A percentile compares a stretch with the other conserved stretches of the same genome.
phyloP scores from a whole-genome alignment of 306 rosid species.

The Quillaja saponaria region DNA sequence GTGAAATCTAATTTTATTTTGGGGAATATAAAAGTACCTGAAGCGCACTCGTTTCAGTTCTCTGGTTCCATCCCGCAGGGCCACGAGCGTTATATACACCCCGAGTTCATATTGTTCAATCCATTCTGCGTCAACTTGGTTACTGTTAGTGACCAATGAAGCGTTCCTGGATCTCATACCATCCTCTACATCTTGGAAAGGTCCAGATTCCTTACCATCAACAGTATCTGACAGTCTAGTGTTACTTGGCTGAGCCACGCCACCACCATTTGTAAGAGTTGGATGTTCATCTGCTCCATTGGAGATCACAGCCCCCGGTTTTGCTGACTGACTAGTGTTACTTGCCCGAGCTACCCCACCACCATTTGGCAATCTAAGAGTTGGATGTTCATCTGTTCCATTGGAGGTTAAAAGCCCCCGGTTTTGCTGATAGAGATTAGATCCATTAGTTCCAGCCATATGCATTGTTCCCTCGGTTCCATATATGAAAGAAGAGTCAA shows the following conservation, averaged over 20 bases:
- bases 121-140: constrained; percentile 91
- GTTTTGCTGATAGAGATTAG: constrained; percentile 41
- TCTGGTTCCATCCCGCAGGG: constrained; percentile 80
- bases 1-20: background rate
- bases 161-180: constrained; percentile 51
- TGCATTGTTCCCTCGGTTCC: constrained; percentile 42
- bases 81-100: constrained; percentile 94
- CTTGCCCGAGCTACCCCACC: constrained; percentile 44
- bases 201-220: constrained; percentile 65
- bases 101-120: constrained; percentile 96
- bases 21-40: constrained; percentile 51
- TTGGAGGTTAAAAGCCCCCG: constrained; percentile 41
- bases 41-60: constrained; percentile 97
- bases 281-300: constrained; percentile 44
- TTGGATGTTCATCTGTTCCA: constrained; percentile 40
- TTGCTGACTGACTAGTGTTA: constrained; percentile 40
- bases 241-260: constrained; percentile 42
- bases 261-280: constrained; percentile 47
- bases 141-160: constrained; percentile 37
- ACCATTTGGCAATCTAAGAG: constrained; percentile 50
- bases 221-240: constrained; percentile 49
- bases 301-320: constrained; percentile 39
- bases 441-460: constrained; percentile 47
- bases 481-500: constrained; percentile 49
- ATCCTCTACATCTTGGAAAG: constrained; percentile 59